These are phyloP conservation scores for Mimosa pudica DNA, from an alignment of 306 rosid species.

Conservation along the genomic window DNA sequence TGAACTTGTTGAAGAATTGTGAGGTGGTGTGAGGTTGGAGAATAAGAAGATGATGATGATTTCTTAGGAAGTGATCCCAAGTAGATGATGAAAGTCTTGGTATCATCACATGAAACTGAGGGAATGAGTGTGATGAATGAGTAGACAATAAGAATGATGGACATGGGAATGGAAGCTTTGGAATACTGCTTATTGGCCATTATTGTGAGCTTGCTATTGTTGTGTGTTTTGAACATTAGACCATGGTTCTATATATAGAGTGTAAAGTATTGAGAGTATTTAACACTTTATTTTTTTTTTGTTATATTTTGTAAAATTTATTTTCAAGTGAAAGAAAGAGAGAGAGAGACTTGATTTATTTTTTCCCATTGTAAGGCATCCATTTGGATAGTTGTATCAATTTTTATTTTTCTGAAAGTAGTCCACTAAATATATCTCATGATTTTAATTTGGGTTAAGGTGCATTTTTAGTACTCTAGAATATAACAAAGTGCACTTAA, in stretches of 20 bases:
- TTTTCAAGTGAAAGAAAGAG: not conserved
- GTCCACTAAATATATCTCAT: too few relatives aligned
- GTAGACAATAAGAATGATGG: not conserved
- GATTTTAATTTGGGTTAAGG: too few relatives aligned
- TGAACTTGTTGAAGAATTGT: constrained; percentile 16
- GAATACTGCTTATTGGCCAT: not conserved
- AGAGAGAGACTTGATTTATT: too few relatives aligned
- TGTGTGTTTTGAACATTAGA: not conserved
- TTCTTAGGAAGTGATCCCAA: constrained; percentile 21
- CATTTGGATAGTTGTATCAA: too few relatives aligned
- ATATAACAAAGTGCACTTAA: too few relatives aligned
- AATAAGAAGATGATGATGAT: not conserved
- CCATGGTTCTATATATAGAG: not conserved
- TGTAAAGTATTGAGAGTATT: not conserved
- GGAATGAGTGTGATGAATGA: not conserved
- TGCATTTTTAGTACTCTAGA: too few relatives aligned
- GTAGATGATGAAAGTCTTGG: constrained; percentile 7
- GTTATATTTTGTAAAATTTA: too few relatives aligned
- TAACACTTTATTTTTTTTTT: too few relatives aligned
- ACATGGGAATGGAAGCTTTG: not conserved
- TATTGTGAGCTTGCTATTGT: not conserved
- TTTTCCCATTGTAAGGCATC: too few relatives aligned
- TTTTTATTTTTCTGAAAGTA: too few relatives aligned
- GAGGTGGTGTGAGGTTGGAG: constrained; percentile 30
- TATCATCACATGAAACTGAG: not conserved